Conservation (phyloP, 75 land plant genomes). For the Cupressus sempervirens region DNA sequence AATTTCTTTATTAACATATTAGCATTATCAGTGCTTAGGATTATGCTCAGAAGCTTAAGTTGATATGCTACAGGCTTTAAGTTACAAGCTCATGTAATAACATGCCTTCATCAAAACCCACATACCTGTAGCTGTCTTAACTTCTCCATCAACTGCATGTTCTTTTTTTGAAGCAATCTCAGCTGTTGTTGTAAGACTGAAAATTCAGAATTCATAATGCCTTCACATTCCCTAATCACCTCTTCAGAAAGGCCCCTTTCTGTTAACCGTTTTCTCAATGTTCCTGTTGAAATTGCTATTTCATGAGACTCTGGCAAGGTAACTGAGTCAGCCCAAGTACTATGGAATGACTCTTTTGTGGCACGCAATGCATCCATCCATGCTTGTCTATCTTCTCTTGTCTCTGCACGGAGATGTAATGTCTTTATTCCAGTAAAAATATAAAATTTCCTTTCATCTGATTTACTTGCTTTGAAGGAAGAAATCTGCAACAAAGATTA, state of each 20-base stretch:
- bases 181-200: slow-evolving; percentile 14
- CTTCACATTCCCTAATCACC: slow-evolving; percentile 27
- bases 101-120: neutral
- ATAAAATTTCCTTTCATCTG: slow-evolving; percentile 34
- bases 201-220: slow-evolving; percentile 22
- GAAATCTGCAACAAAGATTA: slow-evolving; percentile 21
- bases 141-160: slow-evolving; percentile 15
- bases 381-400: slow-evolving; percentile 20
- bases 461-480: slow-evolving; percentile 25
- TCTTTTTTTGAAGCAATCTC: slow-evolving; percentile 21
- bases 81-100: neutral
- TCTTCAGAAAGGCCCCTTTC: slow-evolving; percentile 15
- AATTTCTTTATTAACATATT: neutral
- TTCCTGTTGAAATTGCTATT: neutral
- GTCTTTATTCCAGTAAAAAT: slow-evolving; percentile 32
- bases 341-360: slow-evolving; percentile 23
- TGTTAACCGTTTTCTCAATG: slow-evolving; percentile 16
- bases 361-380: slow-evolving; percentile 26
- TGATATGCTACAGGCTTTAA: neutral
- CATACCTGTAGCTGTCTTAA: slow-evolving; percentile 20
- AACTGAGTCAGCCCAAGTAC: neutral
- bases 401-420: slow-evolving; percentile 29
- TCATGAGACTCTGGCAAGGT: slow-evolving; percentile 8
- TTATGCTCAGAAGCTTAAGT: neutral
- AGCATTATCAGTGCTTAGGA: neutral